Conservation (phyloP, 2,329 filamentous ascomycete genomes). For the Cytospora schulzeri region DNA sequence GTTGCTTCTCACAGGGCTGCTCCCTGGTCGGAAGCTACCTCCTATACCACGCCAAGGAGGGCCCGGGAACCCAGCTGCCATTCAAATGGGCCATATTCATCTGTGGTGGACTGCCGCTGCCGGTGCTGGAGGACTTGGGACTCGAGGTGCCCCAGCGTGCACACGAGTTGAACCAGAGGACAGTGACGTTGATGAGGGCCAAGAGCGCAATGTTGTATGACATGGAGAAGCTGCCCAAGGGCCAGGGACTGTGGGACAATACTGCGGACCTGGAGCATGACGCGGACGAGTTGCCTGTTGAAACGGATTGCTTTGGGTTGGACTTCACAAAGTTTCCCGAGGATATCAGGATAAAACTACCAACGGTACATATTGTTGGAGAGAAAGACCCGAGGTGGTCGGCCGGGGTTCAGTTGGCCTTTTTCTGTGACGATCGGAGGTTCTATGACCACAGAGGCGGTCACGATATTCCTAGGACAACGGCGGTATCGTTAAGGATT, state of each 20-base stretch:
- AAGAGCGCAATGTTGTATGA: constrained; percentile 35
- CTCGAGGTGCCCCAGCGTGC: constrained; percentile 38
- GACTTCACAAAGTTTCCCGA: constrained; percentile 38
- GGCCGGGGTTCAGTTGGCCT: constrained; percentile 39
- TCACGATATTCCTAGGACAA: constrained; percentile 43
- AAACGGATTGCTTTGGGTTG: constrained; percentile 39
- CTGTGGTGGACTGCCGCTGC: constrained; percentile 42
- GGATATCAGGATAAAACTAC: constrained; percentile 38
- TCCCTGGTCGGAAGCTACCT: constrained; percentile 43
- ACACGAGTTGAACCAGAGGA: constrained; percentile 35
- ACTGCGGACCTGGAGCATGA: constrained; percentile 38
- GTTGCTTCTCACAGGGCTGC: constrained; percentile 45
- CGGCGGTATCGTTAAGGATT: constrained; percentile 36
- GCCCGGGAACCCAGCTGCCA: constrained; percentile 35
- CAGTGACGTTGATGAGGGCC: constrained; percentile 32
- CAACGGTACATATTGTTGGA: constrained; percentile 42
- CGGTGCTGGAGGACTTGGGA: constrained; percentile 39
- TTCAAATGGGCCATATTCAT: constrained; percentile 46
- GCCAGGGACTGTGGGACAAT: constrained; percentile 40
- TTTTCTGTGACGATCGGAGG: constrained; percentile 37
- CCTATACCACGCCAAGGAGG: constrained; percentile 41
- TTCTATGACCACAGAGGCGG: constrained; percentile 42
- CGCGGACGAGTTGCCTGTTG: constrained; percentile 33
- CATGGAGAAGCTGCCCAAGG: constrained; percentile 31
- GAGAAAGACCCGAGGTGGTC: constrained; percentile 42